These are phyloP conservation scores for Rhynchospora pubera DNA, from an alignment of 176 grass and related monocot genomes.

Conservation along the genomic window DNA sequence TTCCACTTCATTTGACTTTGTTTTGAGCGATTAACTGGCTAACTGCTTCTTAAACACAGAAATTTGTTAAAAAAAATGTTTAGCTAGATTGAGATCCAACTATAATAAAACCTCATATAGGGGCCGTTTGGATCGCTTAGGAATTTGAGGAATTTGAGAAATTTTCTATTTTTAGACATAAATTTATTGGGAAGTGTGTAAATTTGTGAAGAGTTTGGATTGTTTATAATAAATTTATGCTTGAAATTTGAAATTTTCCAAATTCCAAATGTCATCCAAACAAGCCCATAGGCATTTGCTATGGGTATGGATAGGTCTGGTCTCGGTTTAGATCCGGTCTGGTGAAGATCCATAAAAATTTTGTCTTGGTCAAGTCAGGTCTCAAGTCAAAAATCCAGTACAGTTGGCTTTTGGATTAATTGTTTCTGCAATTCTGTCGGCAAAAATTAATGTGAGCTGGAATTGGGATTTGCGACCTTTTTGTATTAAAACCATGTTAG, in stretches of 20 bases:
- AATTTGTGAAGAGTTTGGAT: too few species aligned
- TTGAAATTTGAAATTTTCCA: too few species aligned
- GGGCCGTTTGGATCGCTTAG: too few species aligned
- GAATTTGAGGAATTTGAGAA: too few species aligned
- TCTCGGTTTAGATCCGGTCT: slow-evolving; percentile 3
- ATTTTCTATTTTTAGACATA: too few species aligned
- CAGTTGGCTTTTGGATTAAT: not conserved
- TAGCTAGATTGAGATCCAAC: too few species aligned
- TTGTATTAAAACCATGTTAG: not conserved
- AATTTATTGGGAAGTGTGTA: too few species aligned
- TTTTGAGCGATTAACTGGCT: not conserved
- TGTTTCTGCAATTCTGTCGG: not conserved
- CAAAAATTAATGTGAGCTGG: not conserved
- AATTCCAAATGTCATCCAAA: too few species aligned
- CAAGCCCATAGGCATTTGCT: too few species aligned
- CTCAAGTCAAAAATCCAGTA: not conserved
- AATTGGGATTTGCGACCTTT: not conserved
- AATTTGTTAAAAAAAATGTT: not conserved
- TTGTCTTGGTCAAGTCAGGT: not conserved
- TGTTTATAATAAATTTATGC: too few species aligned
- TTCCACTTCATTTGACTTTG: not conserved
- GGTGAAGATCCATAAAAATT: not conserved
- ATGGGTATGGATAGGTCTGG: too few species aligned
- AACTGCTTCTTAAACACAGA: not conserved
- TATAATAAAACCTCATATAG: too few species aligned